Conservation (phyloP, 2,329 filamentous ascomycete genomes). For the Hawksworthiomyces lignivorus region DNA sequence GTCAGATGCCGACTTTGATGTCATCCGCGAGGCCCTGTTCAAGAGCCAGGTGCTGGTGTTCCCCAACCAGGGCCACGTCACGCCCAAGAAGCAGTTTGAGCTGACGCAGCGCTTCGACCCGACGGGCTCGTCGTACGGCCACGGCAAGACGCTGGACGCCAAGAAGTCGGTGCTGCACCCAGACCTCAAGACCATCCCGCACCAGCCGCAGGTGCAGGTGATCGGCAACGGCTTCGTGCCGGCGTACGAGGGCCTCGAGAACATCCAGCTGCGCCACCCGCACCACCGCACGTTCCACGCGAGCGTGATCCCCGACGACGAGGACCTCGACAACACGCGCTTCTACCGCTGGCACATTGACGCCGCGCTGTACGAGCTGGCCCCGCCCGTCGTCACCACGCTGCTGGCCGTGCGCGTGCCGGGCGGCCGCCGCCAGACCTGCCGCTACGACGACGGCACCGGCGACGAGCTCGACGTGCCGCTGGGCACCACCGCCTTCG, state of each 20-base stretch:
- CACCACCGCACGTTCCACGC: constrained; percentile 73
- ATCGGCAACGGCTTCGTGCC: constrained; percentile 67
- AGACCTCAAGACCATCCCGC: constrained; percentile 71
- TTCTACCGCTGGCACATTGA: constrained; percentile 80
- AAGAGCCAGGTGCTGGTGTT: constrained; percentile 62
- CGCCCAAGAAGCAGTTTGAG: constrained; percentile 65
- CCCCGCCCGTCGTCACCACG: constrained; percentile 66
- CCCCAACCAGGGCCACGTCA: constrained; percentile 56
- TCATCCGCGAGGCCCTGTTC: constrained; percentile 60
- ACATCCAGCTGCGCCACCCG: constrained; percentile 64
- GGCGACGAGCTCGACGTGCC: constrained; percentile 61
- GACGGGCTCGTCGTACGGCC: constrained; percentile 54
- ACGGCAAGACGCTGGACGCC: constrained; percentile 63
- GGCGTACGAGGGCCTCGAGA: constrained; percentile 61
- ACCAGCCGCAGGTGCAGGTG: constrained; percentile 72
- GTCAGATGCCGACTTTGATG: constrained; percentile 54
- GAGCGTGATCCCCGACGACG: constrained; percentile 46
- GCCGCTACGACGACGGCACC: constrained; percentile 67
- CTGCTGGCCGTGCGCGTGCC: constrained; percentile 69
- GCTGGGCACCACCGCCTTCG: constrained; percentile 70
- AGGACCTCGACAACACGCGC: constrained; percentile 43
- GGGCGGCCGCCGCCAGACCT: constrained; percentile 40
- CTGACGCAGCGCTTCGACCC: constrained; percentile 70
- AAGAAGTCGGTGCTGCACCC: constrained; percentile 63
- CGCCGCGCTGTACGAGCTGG: constrained; percentile 65